phyloP scores from a whole-genome alignment of 1,139 yeast species.

The Candida sp. region DNA sequence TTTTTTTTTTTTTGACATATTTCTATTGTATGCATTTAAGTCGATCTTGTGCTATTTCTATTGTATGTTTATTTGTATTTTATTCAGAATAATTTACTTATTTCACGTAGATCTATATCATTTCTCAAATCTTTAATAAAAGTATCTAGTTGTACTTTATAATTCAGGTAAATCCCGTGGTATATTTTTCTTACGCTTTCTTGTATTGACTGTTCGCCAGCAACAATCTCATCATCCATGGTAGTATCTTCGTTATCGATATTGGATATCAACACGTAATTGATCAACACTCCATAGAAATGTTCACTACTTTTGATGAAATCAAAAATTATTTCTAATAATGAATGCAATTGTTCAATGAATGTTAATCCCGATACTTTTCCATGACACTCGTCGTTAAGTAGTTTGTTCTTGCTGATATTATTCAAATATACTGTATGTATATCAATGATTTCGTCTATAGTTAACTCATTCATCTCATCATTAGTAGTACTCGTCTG shows the following conservation, averaged over 20 bases:
- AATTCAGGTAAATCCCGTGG: constrained; percentile 22
- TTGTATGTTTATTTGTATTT: background rate
- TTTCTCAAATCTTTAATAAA: constrained; percentile 26
- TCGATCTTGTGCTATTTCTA: background rate
- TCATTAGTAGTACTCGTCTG: constrained; percentile 12
- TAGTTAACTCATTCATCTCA: constrained; percentile 24
- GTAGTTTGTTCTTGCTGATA: constrained; percentile 38
- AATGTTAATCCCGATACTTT: constrained; percentile 35
- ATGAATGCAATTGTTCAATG: constrained; percentile 42
- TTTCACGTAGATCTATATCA: constrained; percentile 22
- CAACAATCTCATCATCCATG: constrained; percentile 11
- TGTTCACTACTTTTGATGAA: constrained; percentile 47
- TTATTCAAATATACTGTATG: constrained; percentile 38
- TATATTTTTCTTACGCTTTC: constrained; percentile 21
- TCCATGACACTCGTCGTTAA: constrained; percentile 34
- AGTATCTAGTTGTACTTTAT: constrained; percentile 14
- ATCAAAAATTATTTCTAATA: constrained; percentile 39
- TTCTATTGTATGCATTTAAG: too few species aligned
- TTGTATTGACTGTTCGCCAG: constrained; percentile 17
- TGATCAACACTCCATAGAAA: constrained; percentile 28
- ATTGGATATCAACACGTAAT: constrained; percentile 25
- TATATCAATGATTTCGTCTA: constrained; percentile 44
- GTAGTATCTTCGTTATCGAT: constrained; percentile 9
- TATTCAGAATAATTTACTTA: constrained; percentile 12
- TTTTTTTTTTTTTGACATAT: too few species aligned